Evolutionary conservation across 441 rosid genomes (phyloP).

Genomic region (Theobroma grandiflorum): DNA sequence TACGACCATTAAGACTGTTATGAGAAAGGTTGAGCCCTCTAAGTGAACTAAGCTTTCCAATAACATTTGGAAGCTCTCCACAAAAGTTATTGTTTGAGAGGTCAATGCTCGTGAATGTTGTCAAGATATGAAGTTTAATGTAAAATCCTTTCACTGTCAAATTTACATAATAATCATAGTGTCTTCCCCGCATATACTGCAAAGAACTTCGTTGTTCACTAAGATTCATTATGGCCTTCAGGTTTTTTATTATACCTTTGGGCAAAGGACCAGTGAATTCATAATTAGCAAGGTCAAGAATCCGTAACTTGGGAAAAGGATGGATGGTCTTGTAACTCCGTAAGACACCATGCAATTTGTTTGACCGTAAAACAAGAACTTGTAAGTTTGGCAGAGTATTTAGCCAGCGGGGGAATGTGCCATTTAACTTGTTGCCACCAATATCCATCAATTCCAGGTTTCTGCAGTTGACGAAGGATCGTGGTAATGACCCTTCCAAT

Average conservation of each 20-base stretch:
- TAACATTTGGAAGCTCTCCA: no score
- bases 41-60: no score
- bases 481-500: conserved; percentile 27
- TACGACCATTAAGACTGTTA: no score
- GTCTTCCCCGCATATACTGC: no score
- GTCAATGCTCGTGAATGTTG: no score
- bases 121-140: background rate
- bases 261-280: conserved; percentile 17
- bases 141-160: conserved; percentile 14
- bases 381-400: background rate
- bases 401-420: conserved; percentile 12
- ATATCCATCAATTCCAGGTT: conserved; percentile 29
- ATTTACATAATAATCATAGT: no score
- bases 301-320: background rate
- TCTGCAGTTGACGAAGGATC: conserved; percentile 24
- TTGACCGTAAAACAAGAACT: conserved; percentile 26
- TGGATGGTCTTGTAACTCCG: background rate
- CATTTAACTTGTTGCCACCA: conserved; percentile 25
- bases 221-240: conserved; percentile 21
- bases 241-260: background rate
- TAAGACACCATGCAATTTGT: background rate
- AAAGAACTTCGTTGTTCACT: no score
- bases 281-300: conserved; percentile 26
- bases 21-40: no score
- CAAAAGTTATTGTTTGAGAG: no score